These are phyloP conservation scores for Apodospora peruviana DNA, from an alignment of 495 filamentous ascomycete species.

Conservation along the genomic window DNA sequence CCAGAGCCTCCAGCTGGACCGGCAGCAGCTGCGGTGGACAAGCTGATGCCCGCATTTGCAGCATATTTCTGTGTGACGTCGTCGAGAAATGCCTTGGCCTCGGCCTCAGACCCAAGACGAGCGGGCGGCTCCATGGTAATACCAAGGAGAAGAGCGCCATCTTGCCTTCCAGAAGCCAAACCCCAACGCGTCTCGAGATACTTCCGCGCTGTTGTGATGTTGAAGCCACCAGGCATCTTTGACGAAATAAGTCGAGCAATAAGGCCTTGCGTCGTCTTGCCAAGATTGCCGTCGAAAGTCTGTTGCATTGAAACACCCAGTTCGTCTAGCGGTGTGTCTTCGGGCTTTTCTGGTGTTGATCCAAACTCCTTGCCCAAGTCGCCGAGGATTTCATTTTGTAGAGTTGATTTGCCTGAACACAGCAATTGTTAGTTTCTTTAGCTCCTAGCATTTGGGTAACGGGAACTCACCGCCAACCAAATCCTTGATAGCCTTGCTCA, in stretches of 20 bases:
- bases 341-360: conserved; percentile 95
- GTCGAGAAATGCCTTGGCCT: conserved; percentile 89
- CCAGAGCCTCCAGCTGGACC: conserved; percentile 69
- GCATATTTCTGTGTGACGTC: conserved; percentile 87
- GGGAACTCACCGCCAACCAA: conserved; percentile 87
- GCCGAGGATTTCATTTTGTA: conserved; percentile 93
- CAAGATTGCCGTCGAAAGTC: conserved; percentile 95
- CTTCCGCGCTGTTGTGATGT: conserved; percentile 90
- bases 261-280: conserved; percentile 92
- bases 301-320: conserved; percentile 92
- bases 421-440: conserved; percentile 10
- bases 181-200: conserved; percentile 95
- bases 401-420: conserved; percentile 80
- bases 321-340: conserved; percentile 95
- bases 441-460: too few relatives aligned
- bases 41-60: conserved; percentile 71
- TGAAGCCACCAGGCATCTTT: conserved; percentile 99
- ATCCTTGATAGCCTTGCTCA: conserved; percentile 98
- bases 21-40: conserved; percentile 66
- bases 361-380: conserved; percentile 98
- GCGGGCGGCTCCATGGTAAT: conserved; percentile 88
- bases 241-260: conserved; percentile 93
- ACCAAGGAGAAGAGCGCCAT: conserved; percentile 81
- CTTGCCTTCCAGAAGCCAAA: conserved; percentile 79
- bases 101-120: conserved; percentile 80